phyloP scores from a whole-genome alignment of 768 basidiomycete species.

The Suillus placidus region DNA sequence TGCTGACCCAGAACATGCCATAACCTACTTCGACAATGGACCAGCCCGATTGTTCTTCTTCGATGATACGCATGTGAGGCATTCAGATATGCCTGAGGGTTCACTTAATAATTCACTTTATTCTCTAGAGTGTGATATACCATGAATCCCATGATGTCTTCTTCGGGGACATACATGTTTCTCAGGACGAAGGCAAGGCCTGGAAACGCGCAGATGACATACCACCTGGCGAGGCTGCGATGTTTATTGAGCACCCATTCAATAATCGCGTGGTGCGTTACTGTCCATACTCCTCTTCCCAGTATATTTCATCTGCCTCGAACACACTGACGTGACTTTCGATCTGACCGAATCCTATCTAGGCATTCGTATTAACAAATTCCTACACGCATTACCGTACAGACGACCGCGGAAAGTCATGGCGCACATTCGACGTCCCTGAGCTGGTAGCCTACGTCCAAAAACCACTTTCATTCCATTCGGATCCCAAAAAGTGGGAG shows the following conservation, averaged over 20 bases:
- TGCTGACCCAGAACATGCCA: constrained; percentile 49
- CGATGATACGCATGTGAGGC: constrained; percentile 81
- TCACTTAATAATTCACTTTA: neutral
- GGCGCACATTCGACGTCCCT: constrained; percentile 80
- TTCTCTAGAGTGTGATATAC: constrained; percentile 63
- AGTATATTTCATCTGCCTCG: constrained; percentile 6
- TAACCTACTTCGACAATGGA: constrained; percentile 66
- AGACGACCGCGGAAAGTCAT: constrained; percentile 82
- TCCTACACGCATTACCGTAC: constrained; percentile 82
- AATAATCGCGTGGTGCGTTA: constrained; percentile 69
- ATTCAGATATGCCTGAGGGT: constrained; percentile 15
- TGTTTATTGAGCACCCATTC: constrained; percentile 87
- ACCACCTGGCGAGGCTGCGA: constrained; percentile 58
- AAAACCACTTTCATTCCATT: constrained; percentile 85
- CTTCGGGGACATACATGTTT: constrained; percentile 72
- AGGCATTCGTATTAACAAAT: constrained; percentile 88
- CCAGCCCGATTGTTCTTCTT: constrained; percentile 87
- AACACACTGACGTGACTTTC: neutral
- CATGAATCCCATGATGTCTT: constrained; percentile 86
- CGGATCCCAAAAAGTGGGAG: constrained; percentile 67
- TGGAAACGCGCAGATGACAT: constrained; percentile 57
- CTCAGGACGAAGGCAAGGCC: constrained; percentile 82
- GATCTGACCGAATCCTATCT: constrained; percentile 8
- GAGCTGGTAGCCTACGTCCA: constrained; percentile 46
- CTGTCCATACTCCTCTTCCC: neutral